A percentile compares a stretch with the other conserved stretches of the same genome.
Conservation (phyloP, 257 asterid species). For the Ilex aquifolium region DNA sequence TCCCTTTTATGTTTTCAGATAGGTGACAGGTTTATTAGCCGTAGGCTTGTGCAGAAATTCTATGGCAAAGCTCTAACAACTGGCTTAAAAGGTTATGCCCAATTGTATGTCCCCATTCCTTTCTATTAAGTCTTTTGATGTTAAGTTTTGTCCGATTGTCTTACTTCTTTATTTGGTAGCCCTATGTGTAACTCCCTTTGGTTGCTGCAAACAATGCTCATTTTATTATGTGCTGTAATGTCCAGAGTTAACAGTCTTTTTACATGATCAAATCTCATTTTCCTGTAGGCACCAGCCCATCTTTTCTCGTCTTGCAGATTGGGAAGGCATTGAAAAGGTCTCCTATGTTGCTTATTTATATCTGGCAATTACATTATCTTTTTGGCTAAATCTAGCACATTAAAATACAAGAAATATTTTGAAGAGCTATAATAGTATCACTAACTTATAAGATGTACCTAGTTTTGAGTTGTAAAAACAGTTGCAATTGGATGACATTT, state of each 20-base stretch:
- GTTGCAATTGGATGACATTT: too few species aligned
- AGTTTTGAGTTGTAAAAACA: too few species aligned
- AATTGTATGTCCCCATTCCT: conserved; percentile 44
- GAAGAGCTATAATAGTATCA: too few species aligned
- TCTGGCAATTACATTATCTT: neutral
- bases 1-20: conserved; percentile 36
- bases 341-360: conserved; percentile 1
- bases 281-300: conserved; percentile 62
- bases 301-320: conserved; percentile 73
- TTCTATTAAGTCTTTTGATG: conserved; percentile 5
- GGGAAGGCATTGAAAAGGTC: conserved; percentile 92
- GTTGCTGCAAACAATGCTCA: neutral
- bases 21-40: conserved; percentile 83
- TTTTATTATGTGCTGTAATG: too few species aligned
- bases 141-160: conserved; percentile 4
- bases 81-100: conserved; percentile 76
- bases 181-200: neutral
- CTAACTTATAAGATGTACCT: too few species aligned
- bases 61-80: conserved; percentile 66
- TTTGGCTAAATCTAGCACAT: too few species aligned
- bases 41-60: conserved; percentile 55
- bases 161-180: neutral
- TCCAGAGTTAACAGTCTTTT: too few species aligned
- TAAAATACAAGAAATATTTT: too few species aligned
- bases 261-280: too few species aligned